phyloP scores from a whole-genome alignment of 176 grass and related monocot species.

The Oryza meridionalis region DNA sequence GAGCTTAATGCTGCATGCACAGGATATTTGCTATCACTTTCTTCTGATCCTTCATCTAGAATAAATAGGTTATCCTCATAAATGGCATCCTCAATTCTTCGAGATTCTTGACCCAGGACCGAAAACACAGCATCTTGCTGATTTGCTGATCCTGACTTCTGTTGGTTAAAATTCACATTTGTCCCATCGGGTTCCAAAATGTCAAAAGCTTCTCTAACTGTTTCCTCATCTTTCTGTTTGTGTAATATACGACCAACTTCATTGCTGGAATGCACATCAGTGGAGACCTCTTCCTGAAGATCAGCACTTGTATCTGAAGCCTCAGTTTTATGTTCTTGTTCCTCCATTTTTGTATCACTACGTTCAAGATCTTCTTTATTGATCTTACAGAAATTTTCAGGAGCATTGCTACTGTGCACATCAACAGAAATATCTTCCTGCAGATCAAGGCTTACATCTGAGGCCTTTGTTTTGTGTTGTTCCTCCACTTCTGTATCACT shows the following conservation, averaged over 20 bases:
- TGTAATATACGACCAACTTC: slow-evolving; percentile 34
- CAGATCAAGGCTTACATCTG: slow-evolving; percentile 44
- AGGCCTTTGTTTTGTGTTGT: slow-evolving; percentile 39
- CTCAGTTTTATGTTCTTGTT: slow-evolving; percentile 39
- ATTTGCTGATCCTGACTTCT: slow-evolving; percentile 30
- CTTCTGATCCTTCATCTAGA: slow-evolving; percentile 40
- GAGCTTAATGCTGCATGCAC: slow-evolving; percentile 38
- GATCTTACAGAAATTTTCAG: neutral
- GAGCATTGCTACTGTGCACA: slow-evolving; percentile 27
- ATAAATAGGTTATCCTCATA: slow-evolving; percentile 43
- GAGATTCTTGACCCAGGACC: slow-evolving; percentile 30
- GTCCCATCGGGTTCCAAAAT: slow-evolving; percentile 30
- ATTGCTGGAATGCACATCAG: slow-evolving; percentile 42
- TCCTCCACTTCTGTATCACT: slow-evolving; percentile 42
- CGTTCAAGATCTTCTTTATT: neutral
- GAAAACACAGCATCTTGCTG: slow-evolving; percentile 26
- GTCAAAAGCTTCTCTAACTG: slow-evolving; percentile 36
- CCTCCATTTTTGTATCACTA: slow-evolving; percentile 25
- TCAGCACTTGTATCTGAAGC: slow-evolving; percentile 37
- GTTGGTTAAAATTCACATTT: slow-evolving; percentile 39
- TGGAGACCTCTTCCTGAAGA: slow-evolving; percentile 29
- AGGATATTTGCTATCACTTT: slow-evolving; percentile 42
- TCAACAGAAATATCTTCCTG: slow-evolving; percentile 30
- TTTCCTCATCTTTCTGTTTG: slow-evolving; percentile 33
- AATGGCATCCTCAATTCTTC: slow-evolving; percentile 36